phyloP scores from a whole-genome alignment of 371 early-diverging fungal genomes.

The Rhizopus microsporus region DNA sequence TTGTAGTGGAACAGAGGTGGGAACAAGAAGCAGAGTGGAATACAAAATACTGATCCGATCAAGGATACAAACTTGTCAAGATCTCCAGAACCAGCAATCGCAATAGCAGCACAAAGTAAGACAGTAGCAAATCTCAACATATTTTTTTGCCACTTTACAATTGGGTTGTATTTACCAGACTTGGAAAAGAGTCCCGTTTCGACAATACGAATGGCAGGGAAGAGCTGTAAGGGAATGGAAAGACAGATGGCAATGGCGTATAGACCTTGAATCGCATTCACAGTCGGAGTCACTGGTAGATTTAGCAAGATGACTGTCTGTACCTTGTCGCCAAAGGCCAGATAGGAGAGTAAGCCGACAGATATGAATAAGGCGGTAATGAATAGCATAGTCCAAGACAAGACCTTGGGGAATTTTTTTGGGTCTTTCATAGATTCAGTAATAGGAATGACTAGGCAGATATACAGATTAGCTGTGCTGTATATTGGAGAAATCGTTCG shows the following conservation, averaged over 20 bases:
- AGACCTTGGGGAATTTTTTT: constrained; percentile 71
- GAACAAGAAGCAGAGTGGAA: constrained; percentile 78
- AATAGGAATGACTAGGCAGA: constrained; percentile 57
- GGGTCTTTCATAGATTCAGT: constrained; percentile 81
- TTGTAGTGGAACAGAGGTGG: constrained; percentile 82
- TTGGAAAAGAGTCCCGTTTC: constrained; percentile 69
- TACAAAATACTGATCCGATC: constrained; percentile 68
- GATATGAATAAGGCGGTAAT: constrained; percentile 74
- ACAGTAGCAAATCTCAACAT: constrained; percentile 64
- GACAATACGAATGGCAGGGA: constrained; percentile 85
- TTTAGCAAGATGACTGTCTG: constrained; percentile 82
- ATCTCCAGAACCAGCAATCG: constrained; percentile 72
- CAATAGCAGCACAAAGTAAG: constrained; percentile 61
- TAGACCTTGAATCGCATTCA: constrained; percentile 68
- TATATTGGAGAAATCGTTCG: background rate
- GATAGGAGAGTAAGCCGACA: constrained; percentile 75
- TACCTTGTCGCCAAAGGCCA: constrained; percentile 78
- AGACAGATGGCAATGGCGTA: constrained; percentile 86
- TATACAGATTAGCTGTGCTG: background rate
- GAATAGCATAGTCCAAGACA: constrained; percentile 68
- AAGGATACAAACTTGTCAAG: constrained; percentile 85
- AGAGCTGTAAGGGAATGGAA: constrained; percentile 84
- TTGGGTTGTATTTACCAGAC: constrained; percentile 62
- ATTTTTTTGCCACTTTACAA: constrained; percentile 90
- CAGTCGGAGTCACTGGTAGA: constrained; percentile 64